Evolutionary conservation across 257 asterid genomes (phyloP).

Genomic region (Verbena officinalis): DNA sequence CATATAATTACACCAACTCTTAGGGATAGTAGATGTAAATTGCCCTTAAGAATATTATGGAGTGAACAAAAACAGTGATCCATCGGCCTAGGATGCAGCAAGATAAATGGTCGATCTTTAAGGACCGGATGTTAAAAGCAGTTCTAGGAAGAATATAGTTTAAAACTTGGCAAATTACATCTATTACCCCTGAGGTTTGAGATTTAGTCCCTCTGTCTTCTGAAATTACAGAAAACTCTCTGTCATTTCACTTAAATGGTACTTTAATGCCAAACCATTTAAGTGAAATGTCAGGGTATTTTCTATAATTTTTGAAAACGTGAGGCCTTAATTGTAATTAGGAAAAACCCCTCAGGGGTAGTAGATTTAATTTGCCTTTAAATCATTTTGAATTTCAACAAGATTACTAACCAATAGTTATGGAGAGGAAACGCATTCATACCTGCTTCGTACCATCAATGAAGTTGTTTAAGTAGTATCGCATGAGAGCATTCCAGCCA

Average conservation of each 20-base stretch:
- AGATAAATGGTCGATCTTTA: conserved; percentile 11
- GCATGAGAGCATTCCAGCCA: conserved; percentile 88
- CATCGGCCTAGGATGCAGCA: conserved; percentile 21
- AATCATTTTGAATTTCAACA: conserved; percentile 8
- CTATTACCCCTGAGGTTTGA: too few species aligned
- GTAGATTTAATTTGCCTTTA: too few species aligned
- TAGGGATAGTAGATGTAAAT: too few species aligned
- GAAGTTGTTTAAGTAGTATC: conserved; percentile 96
- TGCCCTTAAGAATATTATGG: conserved; percentile 2
- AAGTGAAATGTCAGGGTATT: too few species aligned
- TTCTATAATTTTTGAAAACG: too few species aligned
- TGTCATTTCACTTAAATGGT: too few species aligned
- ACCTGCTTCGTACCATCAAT: conserved; percentile 98
- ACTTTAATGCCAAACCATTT: too few species aligned
- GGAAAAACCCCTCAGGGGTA: too few species aligned
- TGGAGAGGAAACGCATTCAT: conserved; percentile 34
- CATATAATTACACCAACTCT: too few species aligned
- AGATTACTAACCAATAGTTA: conserved; percentile 21
- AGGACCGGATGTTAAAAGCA: conserved; percentile 13
- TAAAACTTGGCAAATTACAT: background rate
- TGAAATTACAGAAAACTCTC: too few species aligned
- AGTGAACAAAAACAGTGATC: conserved; percentile 1
- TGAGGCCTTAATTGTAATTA: too few species aligned
- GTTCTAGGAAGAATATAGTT: conserved; percentile 5
- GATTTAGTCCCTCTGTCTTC: too few species aligned